Evolutionary conservation across 2,329 filamentous ascomycete genomes (phyloP).

Genomic region (Cephalotrichum gorgonifer): DNA sequence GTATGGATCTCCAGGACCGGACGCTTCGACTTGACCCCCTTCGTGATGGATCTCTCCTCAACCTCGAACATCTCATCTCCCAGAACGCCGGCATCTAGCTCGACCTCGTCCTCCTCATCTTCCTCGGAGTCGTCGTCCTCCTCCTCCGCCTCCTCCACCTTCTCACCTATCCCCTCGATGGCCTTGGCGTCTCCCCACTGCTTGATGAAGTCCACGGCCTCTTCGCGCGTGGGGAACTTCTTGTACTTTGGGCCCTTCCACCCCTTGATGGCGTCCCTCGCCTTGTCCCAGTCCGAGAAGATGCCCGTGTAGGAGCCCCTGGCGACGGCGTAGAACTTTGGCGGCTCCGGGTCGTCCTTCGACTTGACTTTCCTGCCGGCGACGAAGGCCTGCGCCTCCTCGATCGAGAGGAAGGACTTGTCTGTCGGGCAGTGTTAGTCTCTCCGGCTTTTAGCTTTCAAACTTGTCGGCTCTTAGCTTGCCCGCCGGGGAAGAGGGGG

Average conservation of each 20-base stretch:
- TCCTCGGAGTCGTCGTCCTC: slow-evolving; percentile 9
- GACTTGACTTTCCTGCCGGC: slow-evolving; percentile 38
- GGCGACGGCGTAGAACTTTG: slow-evolving; percentile 51
- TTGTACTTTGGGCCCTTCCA: slow-evolving; percentile 62
- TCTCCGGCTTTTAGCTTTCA: too few relatives aligned
- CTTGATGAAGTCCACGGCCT: slow-evolving; percentile 70
- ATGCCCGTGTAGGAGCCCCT: slow-evolving; percentile 48
- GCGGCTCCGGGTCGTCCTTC: slow-evolving; percentile 25
- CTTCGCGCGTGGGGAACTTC: slow-evolving; percentile 55
- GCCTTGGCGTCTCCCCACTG: slow-evolving; percentile 33
- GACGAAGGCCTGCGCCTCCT: slow-evolving; percentile 72
- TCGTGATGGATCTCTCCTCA: slow-evolving; percentile 9
- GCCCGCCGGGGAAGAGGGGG: too few relatives aligned
- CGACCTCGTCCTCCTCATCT: slow-evolving; percentile 16
- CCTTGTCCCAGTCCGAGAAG: slow-evolving; percentile 57
- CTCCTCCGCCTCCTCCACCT: slow-evolving; percentile 12
- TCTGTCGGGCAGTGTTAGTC: slow-evolving; percentile 35
- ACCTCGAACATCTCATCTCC: slow-evolving; percentile 9
- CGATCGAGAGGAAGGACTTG: slow-evolving; percentile 64
- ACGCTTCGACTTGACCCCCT: slow-evolving; percentile 25
- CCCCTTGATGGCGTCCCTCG: slow-evolving; percentile 62
- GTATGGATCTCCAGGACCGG: slow-evolving; percentile 43
- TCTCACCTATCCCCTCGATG: slow-evolving; percentile 26
- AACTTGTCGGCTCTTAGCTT: too few relatives aligned
- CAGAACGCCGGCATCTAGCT: slow-evolving; percentile 13